These are phyloP conservation scores for Takakia lepidozioides DNA, from an alignment of 225 moss, liverwort and hornwort genomes.

Conservation along the genomic window DNA sequence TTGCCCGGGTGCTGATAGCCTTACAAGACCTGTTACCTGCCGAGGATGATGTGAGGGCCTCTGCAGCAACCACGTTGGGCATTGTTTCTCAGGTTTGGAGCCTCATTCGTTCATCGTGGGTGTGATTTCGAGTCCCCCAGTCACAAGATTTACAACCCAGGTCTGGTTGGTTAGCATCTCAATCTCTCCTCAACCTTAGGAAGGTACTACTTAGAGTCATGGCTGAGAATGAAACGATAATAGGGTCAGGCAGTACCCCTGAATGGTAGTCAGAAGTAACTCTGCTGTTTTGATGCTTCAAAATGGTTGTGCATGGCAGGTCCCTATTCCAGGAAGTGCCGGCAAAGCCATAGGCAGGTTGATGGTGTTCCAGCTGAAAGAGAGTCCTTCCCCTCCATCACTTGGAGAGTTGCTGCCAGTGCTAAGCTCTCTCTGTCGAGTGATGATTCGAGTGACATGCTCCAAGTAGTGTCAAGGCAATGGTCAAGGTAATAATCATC, in stretches of 20 bases:
- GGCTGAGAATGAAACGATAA: no score
- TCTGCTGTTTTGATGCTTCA: no score
- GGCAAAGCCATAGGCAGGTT: conserved; percentile 67
- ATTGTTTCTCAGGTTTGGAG: conserved; percentile 68
- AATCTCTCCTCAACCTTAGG: no score
- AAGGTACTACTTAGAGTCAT: no score
- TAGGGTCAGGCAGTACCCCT: no score
- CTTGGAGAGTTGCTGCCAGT: conserved; percentile 57
- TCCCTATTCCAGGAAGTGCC: conserved; percentile 72
- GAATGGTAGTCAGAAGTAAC: no score
- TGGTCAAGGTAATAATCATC: conserved; percentile 53
- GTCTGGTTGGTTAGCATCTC: no score
- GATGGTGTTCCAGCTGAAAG: conserved; percentile 46
- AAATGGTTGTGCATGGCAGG: conserved; percentile 34
- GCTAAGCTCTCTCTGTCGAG: conserved; percentile 52
- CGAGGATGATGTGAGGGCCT: conserved; percentile 77
- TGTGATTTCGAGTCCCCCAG: no score
- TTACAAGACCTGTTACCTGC: conserved; percentile 64
- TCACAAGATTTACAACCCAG: no score
- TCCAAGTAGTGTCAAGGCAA: conserved; percentile 59
- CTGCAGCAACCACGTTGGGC: conserved; percentile 78
- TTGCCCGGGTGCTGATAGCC: conserved; percentile 45
- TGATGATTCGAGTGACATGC: conserved; percentile 91
- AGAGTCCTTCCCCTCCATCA: conserved; percentile 32
- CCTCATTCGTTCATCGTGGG: no score